Percentiles rank a stretch among this genome's conserved stretches.
Evolutionary conservation across 1,284 basidiomycete genomes (phyloP).

Genomic region (Cryptococcus hybrid): DNA sequence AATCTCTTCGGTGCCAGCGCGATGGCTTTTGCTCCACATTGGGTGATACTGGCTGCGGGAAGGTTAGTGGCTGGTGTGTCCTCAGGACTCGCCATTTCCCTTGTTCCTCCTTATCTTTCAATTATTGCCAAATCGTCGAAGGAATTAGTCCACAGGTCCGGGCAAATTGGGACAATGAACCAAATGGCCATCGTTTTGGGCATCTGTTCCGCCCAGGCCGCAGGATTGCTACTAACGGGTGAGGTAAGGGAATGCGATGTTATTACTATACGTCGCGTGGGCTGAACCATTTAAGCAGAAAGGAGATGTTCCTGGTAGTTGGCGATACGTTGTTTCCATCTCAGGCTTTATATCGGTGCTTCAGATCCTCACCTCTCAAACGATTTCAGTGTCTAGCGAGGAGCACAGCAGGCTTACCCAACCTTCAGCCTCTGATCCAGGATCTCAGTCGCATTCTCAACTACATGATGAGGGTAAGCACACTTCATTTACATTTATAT

Average conservation of each 20-base stretch:
- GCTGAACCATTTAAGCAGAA: slow-evolving; percentile 14
- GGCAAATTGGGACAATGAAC: slow-evolving; percentile 69
- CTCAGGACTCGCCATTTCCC: slow-evolving; percentile 78
- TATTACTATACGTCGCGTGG: slow-evolving; percentile 55
- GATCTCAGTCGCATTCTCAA: neutral
- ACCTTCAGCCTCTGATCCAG: neutral
- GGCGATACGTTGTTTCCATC: slow-evolving; percentile 70
- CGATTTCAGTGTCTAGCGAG: slow-evolving; percentile 1
- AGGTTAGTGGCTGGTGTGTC: slow-evolving; percentile 76
- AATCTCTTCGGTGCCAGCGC: slow-evolving; percentile 62
- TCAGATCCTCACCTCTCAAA: slow-evolving; percentile 56
- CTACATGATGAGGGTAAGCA: slow-evolving; percentile 7
- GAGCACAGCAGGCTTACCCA: neutral
- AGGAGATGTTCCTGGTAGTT: slow-evolving; percentile 51
- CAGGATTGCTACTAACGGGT: slow-evolving; percentile 42
- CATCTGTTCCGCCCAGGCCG: slow-evolving; percentile 70
- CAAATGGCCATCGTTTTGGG: slow-evolving; percentile 82
- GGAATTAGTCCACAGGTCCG: slow-evolving; percentile 24
- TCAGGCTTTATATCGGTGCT: slow-evolving; percentile 61
- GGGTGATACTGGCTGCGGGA: slow-evolving; percentile 62
- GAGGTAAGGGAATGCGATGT: slow-evolving; percentile 23
- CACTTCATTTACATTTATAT: neutral
- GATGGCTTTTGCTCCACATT: slow-evolving; percentile 64
- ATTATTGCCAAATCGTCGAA: slow-evolving; percentile 67
- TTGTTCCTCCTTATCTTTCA: slow-evolving; percentile 80